These are phyloP conservation scores for Aristolochia californica DNA, from an alignment of 164 flowering plant species.

Conservation along the genomic window DNA sequence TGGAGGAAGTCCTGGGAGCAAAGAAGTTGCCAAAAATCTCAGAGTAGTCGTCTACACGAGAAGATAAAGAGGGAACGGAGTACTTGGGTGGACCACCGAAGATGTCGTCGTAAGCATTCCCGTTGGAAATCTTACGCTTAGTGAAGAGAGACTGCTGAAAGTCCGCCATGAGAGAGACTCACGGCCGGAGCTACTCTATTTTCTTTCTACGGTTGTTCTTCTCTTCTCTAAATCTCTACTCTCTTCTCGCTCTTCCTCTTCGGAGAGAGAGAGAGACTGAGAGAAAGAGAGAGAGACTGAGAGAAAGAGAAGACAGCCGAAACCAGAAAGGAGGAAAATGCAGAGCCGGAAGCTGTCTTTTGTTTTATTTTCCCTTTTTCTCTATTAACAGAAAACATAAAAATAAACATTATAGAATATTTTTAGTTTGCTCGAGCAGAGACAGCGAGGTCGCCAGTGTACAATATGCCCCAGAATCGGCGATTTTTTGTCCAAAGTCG, in stretches of 20 bases:
- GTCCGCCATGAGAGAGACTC: constrained; percentile 7
- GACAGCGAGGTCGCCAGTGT: too few relatives aligned
- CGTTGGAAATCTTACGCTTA: constrained; percentile 17
- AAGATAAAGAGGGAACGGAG: constrained; percentile 37
- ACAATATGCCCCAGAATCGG: too few relatives aligned
- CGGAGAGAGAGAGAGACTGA: neutral
- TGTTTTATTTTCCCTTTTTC: neutral
- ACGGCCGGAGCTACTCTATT: neutral
- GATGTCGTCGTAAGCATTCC: constrained; percentile 56
- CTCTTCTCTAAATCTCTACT: too few relatives aligned
- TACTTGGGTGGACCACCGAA: constrained; percentile 64
- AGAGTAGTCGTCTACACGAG: constrained; percentile 64
- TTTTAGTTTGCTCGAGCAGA: too few relatives aligned
- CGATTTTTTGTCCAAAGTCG: too few relatives aligned
- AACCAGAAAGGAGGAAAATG: neutral
- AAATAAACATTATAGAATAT: too few relatives aligned
- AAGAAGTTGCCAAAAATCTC: constrained; percentile 76
- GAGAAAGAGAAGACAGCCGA: neutral
- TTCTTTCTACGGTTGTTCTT: too few relatives aligned
- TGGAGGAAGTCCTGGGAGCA: constrained; percentile 37
- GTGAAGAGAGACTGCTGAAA: constrained; percentile 3
- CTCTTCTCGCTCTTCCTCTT: neutral
- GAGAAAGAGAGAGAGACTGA: constrained; percentile 1
- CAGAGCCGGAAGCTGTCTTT: neutral
- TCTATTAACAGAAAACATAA: neutral